Conservation (phyloP, 2,329 filamentous ascomycete genomes). For the Penicillium sp. region DNA sequence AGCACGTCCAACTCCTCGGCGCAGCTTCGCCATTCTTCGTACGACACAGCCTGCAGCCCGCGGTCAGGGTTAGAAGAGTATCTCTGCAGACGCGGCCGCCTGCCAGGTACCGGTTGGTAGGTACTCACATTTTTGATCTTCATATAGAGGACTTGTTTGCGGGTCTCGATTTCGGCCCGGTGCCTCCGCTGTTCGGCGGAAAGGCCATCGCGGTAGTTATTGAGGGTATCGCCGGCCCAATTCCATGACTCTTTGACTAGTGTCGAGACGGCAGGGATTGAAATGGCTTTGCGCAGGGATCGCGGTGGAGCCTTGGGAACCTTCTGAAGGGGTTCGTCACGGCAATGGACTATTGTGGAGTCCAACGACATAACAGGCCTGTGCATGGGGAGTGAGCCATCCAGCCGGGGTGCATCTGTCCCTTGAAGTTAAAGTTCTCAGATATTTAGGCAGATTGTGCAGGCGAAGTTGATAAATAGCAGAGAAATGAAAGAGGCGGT, state of each 20-base stretch:
- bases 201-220: conserved; percentile 52
- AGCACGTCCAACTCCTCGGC: conserved; percentile 75
- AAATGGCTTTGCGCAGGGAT: conserved; percentile 27
- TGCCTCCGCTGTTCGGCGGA: conserved; percentile 52
- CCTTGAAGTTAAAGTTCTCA: conserved; percentile 2
- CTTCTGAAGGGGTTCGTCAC: conserved; percentile 8
- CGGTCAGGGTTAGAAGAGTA: conserved; percentile 10
- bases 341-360: conserved; percentile 30
- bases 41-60: conserved; percentile 59
- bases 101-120: conserved; percentile 3
- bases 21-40: conserved; percentile 70
- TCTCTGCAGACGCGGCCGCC: conserved; percentile 9
- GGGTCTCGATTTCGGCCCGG: conserved; percentile 52
- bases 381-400: conserved; percentile 27
- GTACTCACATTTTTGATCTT: conserved; percentile 63
- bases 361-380: conserved; percentile 34
- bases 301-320: conserved; percentile 6
- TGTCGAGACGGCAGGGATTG: conserved; percentile 34
- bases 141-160: conserved; percentile 61
- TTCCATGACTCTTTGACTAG: conserved; percentile 34
- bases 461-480: background rate
- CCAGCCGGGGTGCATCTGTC: conserved; percentile 15
- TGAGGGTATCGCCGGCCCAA: conserved; percentile 36
- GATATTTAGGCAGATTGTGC: background rate
- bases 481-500: conserved; percentile 11